These are phyloP conservation scores for Cladosporium austrohemisphaericum DNA, from an alignment of 2,329 filamentous ascomycete genomes.

Conservation along the genomic window DNA sequence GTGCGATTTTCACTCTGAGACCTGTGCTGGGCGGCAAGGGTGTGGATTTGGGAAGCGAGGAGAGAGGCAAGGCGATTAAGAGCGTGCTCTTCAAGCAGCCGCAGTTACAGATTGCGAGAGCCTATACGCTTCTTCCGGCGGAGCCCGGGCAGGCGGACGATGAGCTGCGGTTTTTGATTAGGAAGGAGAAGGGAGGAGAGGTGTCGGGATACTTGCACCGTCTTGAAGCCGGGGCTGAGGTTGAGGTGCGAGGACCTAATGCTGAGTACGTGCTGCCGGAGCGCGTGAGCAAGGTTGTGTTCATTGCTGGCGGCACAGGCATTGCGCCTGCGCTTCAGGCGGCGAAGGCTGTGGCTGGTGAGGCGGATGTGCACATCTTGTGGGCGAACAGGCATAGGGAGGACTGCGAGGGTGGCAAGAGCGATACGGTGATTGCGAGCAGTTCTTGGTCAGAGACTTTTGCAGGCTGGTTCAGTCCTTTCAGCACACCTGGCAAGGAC, in stretches of 20 bases:
- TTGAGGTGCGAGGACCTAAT: slow-evolving; percentile 78
- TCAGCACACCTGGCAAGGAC: slow-evolving; percentile 5
- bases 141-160: slow-evolving; percentile 29
- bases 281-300: slow-evolving; percentile 61
- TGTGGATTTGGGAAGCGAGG: slow-evolving; percentile 20
- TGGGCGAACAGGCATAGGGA: slow-evolving; percentile 73
- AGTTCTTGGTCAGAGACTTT: slow-evolving; percentile 8
- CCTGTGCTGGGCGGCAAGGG: slow-evolving; percentile 30
- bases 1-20: slow-evolving; percentile 64
- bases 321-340: slow-evolving; percentile 86
- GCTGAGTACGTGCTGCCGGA: slow-evolving; percentile 58
- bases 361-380: slow-evolving; percentile 61
- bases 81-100: slow-evolving; percentile 93
- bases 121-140: slow-evolving; percentile 83
- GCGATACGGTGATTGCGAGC: slow-evolving; percentile 39
- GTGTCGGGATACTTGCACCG: slow-evolving; percentile 76
- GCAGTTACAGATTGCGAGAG: slow-evolving; percentile 82
- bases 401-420: slow-evolving; percentile 61
- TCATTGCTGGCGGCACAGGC: slow-evolving; percentile 88
- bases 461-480: slow-evolving; percentile 9
- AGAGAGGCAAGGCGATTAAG: slow-evolving; percentile 62
- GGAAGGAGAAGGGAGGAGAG: slow-evolving; percentile 75
- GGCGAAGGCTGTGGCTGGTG: slow-evolving; percentile 55
- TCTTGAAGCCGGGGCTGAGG: slow-evolving; percentile 54
- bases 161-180: slow-evolving; percentile 68